These are phyloP conservation scores for Austropuccinia psidii DNA, from an alignment of 1,284 basidiomycete species.

Conservation along the genomic window DNA sequence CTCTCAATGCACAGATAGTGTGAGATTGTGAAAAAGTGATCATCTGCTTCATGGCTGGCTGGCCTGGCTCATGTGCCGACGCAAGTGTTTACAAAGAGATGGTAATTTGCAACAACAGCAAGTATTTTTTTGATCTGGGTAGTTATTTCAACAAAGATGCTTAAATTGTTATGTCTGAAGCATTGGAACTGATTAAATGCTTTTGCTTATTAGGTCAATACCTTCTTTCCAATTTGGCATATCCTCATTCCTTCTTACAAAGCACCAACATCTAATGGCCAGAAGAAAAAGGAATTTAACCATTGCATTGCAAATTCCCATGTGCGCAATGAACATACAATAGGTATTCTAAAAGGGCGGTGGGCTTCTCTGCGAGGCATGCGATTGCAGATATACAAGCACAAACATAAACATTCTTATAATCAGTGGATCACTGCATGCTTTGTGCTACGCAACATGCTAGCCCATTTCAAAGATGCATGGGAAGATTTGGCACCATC, in stretches of 20 bases:
- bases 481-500: not conserved
- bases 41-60: not conserved
- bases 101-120: not conserved
- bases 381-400: not conserved
- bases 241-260: conserved; percentile 19
- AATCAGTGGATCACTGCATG: not conserved
- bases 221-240: not conserved
- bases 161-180: not conserved
- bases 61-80: not conserved
- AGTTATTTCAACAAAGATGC: too few species aligned
- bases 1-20: not conserved
- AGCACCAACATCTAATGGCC: not conserved
- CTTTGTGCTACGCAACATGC: not conserved
- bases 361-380: conserved; percentile 1
- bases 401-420: not conserved
- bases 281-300: conserved; percentile 2
- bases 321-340: conserved; percentile 7
- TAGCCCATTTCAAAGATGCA: not conserved
- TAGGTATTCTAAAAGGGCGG: conserved; percentile 5
- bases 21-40: not conserved
- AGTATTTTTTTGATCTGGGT: not conserved
- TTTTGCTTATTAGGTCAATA: not conserved
- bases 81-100: not conserved
- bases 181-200: not conserved
- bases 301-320: conserved; percentile 3